Evolutionary conservation across 495 filamentous ascomycete species (phyloP).

Genomic region (Neurospora sp.): DNA sequence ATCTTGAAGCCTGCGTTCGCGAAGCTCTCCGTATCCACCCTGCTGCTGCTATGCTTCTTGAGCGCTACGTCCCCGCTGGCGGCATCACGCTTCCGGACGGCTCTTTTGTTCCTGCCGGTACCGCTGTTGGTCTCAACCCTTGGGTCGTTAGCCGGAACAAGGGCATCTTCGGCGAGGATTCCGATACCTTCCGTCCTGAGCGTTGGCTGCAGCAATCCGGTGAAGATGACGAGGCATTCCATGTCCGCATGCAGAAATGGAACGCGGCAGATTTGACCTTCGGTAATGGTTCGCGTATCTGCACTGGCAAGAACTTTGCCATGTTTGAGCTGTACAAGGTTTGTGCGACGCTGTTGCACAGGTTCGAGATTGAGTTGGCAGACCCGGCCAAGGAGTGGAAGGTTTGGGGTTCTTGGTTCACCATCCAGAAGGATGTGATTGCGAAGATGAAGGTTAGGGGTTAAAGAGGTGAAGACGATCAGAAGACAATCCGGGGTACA

Average conservation of each 20-base stretch:
- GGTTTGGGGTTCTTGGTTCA: constrained; percentile 8
- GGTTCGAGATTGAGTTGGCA: constrained; percentile 30
- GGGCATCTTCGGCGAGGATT: constrained; percentile 36
- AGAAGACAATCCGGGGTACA: neutral
- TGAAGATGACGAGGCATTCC: constrained; percentile 14
- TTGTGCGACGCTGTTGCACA: constrained; percentile 47
- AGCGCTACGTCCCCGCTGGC: constrained; percentile 34
- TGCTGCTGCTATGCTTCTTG: constrained; percentile 32
- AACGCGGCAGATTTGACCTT: constrained; percentile 33
- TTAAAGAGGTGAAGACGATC: neutral
- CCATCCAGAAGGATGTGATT: constrained; percentile 7
- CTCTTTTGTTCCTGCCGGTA: constrained; percentile 39
- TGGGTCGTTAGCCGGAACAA: constrained; percentile 25
- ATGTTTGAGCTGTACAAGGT: constrained; percentile 56
- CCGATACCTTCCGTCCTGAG: constrained; percentile 44
- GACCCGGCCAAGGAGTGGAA: constrained; percentile 12
- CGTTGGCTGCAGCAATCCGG: constrained; percentile 26
- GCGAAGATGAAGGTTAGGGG: constrained; percentile 2
- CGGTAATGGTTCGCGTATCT: constrained; percentile 50
- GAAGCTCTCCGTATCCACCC: constrained; percentile 44
- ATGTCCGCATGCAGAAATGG: constrained; percentile 10
- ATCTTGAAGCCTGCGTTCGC: constrained; percentile 46
- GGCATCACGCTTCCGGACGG: constrained; percentile 44
- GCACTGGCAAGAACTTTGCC: constrained; percentile 54
- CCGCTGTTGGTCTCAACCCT: constrained; percentile 19